Evolutionary conservation across 306 rosid genomes (phyloP).

Genomic region (Pyrus pyrifolia): DNA sequence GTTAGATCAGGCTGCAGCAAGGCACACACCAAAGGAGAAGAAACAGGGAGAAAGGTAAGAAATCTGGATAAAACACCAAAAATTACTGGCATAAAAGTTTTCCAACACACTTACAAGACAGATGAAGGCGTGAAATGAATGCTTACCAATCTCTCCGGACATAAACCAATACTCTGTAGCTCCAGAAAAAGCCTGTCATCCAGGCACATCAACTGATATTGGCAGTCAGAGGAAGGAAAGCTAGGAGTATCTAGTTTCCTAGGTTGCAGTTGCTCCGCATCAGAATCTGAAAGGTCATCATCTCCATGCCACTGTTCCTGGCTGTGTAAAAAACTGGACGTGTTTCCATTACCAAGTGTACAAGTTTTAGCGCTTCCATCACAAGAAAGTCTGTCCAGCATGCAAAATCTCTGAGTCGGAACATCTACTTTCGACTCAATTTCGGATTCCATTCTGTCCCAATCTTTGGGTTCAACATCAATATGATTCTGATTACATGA

Average conservation of each 20-base stretch:
- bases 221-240: slow-evolving; percentile 51
- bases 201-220: slow-evolving; percentile 69
- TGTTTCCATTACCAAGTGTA: slow-evolving; percentile 49
- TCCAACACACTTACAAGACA: slow-evolving; percentile 10
- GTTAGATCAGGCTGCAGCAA: slow-evolving; percentile 70
- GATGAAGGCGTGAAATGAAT: slow-evolving; percentile 14
- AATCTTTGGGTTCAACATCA: slow-evolving; percentile 72
- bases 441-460: slow-evolving; percentile 77
- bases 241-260: slow-evolving; percentile 31
- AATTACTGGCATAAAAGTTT: background rate
- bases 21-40: slow-evolving; percentile 19
- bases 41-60: slow-evolving; percentile 1
- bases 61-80: background rate
- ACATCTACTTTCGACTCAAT: slow-evolving; percentile 64
- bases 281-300: slow-evolving; percentile 54
- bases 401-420: slow-evolving; percentile 46
- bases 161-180: slow-evolving; percentile 78
- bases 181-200: slow-evolving; percentile 75
- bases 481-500: slow-evolving; percentile 73
- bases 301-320: slow-evolving; percentile 71
- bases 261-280: slow-evolving; percentile 57
- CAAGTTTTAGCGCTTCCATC: slow-evolving; percentile 57
- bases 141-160: slow-evolving; percentile 73
- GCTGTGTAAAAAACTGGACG: slow-evolving; percentile 48
- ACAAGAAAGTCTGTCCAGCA: slow-evolving; percentile 63